phyloP scores from a whole-genome alignment of 192 early-diverging fungal genomes.

The Pilobolus umbonatus region DNA sequence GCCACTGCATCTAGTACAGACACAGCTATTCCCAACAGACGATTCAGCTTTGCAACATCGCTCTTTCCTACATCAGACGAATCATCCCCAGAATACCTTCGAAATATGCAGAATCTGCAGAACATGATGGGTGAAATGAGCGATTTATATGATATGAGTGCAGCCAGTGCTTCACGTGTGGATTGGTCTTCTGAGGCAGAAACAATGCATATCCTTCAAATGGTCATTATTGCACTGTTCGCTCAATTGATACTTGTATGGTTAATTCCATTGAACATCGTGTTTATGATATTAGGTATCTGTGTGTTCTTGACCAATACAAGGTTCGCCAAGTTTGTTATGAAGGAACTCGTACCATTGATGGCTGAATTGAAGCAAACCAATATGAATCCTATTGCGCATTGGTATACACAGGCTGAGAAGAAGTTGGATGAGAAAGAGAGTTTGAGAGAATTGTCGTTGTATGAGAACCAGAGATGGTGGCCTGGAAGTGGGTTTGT shows the following conservation, averaged over 20 bases:
- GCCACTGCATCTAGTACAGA: not conserved
- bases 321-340: slow-evolving; percentile 39
- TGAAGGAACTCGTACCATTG: slow-evolving; percentile 15
- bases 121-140: slow-evolving; percentile 67
- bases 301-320: slow-evolving; percentile 58
- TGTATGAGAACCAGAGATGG: slow-evolving; percentile 35
- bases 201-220: slow-evolving; percentile 41
- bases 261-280: slow-evolving; percentile 43
- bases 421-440: slow-evolving; percentile 6
- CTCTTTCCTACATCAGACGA: slow-evolving; percentile 25
- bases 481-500: slow-evolving; percentile 23
- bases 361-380: not conserved
- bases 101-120: slow-evolving; percentile 71
- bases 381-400: not conserved
- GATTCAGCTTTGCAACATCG: slow-evolving; percentile 9
- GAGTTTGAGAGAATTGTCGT: slow-evolving; percentile 9
- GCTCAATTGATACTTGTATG: slow-evolving; percentile 34
- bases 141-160: slow-evolving; percentile 44
- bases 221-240: slow-evolving; percentile 30
- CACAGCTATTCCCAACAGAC: not conserved
- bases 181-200: slow-evolving; percentile 51
- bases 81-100: slow-evolving; percentile 56
- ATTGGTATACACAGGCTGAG: slow-evolving; percentile 13
- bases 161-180: slow-evolving; percentile 36
- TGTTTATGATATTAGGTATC: slow-evolving; percentile 52